Base-by-base conservation (phyloP, 108 stramenopile species). In the Phaeodactylum tricornutum region DNA sequence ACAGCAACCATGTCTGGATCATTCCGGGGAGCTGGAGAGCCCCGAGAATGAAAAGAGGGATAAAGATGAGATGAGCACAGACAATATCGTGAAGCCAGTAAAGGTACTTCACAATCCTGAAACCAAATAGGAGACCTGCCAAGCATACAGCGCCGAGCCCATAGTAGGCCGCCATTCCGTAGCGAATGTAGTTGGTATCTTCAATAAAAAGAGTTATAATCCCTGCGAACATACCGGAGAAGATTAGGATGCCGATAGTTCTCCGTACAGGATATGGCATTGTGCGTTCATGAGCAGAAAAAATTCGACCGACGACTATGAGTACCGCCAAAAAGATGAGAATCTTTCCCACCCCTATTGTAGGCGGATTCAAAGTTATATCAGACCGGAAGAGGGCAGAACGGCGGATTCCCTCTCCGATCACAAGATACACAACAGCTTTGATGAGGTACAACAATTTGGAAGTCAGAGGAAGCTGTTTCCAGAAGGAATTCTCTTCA, bases 1-100 rank as follows among this genome's bases (percentile, higher is more conserved):
- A 98, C 14, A 98, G 77, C 48, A 98, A 63, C 95, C 94, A 96
- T 17, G 95, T 96, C 62, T 98, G 94, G 6, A 96, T 68, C 49
- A 81, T 66, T 42, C 81, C 67, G 30, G 87, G 86, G 30, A 95
- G 58, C 47, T 92, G 91, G 21, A 97, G 55, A 17, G 89, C 84
- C 14, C 75, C 83, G 22, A 94, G 52, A 6, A 92, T 45, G 58
- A 94, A 72, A 26, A 97, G 72, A 27, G 95, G 79, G 44, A 92
- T 51, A 71, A 98, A 98, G 47, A 96, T 81, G 54, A 95, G 61
- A 64, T 96, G 87, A 1, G 88, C 95, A 42, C 95, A 91, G 23
- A 96, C 75, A 31, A 95, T 46, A 59, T 98, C 96, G 57, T 98
- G 96, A 42, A 94, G 50, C 43, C 77, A 65, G 79, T 93, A 93